Evolutionary conservation across 139 green algal species (phyloP).

Genomic region (Picochlorum sp.): DNA sequence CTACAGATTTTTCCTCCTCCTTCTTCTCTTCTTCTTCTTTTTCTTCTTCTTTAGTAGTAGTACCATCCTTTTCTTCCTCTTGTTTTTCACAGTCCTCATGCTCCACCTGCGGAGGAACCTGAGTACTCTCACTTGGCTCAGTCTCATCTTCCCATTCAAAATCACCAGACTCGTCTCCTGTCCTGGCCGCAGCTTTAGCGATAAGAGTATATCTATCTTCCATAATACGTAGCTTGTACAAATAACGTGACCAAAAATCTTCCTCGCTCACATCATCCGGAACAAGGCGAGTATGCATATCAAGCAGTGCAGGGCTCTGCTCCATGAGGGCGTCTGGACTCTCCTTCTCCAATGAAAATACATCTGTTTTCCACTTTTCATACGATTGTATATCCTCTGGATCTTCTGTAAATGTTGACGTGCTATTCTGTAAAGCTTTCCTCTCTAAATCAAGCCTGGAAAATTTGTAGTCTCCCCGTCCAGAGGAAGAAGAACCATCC

Average conservation of each 20-base stretch:
- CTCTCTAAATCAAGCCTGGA: conserved; percentile 67
- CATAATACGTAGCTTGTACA: conserved; percentile 68
- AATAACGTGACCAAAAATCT: conserved; percentile 89
- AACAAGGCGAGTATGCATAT: conserved; percentile 76
- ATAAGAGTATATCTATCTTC: conserved; percentile 25
- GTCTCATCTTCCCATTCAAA: too few relatives aligned
- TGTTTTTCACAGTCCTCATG: background rate
- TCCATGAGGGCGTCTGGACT: conserved; percentile 56
- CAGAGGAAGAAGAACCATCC: background rate
- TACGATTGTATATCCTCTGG: conserved; percentile 74
- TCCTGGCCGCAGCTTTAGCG: background rate
- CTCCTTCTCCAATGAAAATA: conserved; percentile 32
- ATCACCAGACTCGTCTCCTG: background rate
- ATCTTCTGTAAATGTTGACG: conserved; percentile 89
- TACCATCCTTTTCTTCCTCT: background rate
- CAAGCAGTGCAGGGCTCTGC: conserved; percentile 65
- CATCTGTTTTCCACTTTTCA: conserved; percentile 43
- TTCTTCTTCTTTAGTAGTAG: too few relatives aligned
- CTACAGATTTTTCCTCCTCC: background rate
- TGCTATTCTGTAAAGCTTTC: conserved; percentile 80
- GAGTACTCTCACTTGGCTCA: too few relatives aligned
- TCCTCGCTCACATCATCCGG: conserved; percentile 85
- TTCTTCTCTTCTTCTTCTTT: background rate
- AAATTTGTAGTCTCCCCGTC: conserved; percentile 32
- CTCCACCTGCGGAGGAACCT: too few relatives aligned